Percentiles rank a stretch among this genome's conserved stretches.
Evolutionary conservation across 2,329 filamentous ascomycete genomes (phyloP).

Genomic region (Ophiosphaerella korrae): DNA sequence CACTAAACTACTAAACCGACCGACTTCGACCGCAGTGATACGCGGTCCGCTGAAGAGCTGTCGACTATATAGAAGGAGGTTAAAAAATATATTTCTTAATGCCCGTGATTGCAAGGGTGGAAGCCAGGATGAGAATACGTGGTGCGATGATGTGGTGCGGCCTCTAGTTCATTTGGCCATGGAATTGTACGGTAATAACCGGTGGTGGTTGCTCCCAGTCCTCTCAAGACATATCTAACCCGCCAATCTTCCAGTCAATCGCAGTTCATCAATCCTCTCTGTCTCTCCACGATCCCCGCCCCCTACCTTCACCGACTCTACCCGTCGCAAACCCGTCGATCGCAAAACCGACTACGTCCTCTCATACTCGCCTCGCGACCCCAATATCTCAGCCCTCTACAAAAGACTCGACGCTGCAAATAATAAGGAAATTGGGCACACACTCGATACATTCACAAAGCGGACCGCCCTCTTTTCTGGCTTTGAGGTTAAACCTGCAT

Average conservation of each 20-base stretch:
- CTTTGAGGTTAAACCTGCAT: conserved; percentile 15
- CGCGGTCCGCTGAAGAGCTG: conserved; percentile 12
- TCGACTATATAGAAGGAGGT: conserved; percentile 11
- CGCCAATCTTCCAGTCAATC: conserved; percentile 17
- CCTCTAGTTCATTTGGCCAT: conserved; percentile 7
- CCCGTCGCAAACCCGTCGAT: conserved; percentile 9
- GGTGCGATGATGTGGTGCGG: conserved; percentile 20
- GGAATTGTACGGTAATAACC: too few species aligned
- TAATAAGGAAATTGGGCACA: conserved; percentile 14
- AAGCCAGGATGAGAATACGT: conserved; percentile 15
- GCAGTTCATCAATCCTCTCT: conserved; percentile 20
- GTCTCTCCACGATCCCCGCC: conserved; percentile 16
- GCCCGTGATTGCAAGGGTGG: conserved; percentile 18
- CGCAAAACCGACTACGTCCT: conserved; percentile 23
- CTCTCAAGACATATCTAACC: background rate
- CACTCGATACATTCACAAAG: conserved; percentile 19
- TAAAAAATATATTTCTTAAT: conserved; percentile 20
- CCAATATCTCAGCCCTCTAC: conserved; percentile 19
- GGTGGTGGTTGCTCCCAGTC: background rate
- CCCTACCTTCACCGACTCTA: conserved; percentile 7
- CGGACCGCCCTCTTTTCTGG: conserved; percentile 21
- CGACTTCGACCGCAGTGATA: conserved; percentile 14
- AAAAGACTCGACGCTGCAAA: conserved; percentile 13
- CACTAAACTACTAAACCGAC: conserved; percentile 17
- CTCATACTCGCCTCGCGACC: conserved; percentile 23